Percentiles rank a stretch among this genome's conserved stretches.
These are phyloP conservation scores for Neurospora sp. DNA, from an alignment of 495 filamentous ascomycete species.

Conservation along the genomic window DNA sequence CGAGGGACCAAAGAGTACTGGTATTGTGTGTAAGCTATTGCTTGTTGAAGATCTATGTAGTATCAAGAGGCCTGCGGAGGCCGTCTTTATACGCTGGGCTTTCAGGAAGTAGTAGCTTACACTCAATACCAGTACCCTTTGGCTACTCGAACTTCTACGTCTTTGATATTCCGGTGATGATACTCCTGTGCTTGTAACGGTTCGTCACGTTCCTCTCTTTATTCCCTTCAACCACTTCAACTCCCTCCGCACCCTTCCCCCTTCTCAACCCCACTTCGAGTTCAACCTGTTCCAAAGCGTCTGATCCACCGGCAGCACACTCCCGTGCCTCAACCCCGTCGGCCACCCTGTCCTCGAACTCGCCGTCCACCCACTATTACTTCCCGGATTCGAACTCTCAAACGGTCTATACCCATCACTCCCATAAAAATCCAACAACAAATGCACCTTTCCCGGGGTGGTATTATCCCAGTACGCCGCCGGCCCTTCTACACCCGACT, in stretches of 20 bases:
- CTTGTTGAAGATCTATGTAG: no score
- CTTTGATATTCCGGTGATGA: no score
- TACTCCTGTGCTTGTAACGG: no score
- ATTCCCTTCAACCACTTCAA: no score
- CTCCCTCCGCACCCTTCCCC: not conserved
- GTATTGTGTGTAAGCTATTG: no score
- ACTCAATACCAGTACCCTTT: no score
- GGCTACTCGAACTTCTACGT: no score
- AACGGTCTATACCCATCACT: conserved; percentile 42
- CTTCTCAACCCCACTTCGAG: conserved; percentile 26
- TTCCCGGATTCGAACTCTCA: conserved; percentile 29
- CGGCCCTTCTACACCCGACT: conserved; percentile 38
- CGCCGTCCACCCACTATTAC: conserved; percentile 34
- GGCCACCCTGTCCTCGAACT: conserved; percentile 30
- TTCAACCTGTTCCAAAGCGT: conserved; percentile 29
- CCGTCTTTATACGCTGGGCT: no score
- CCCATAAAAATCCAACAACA: conserved; percentile 43
- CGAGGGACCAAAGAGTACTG: no score
- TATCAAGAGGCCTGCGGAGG: no score
- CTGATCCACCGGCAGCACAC: conserved; percentile 35
- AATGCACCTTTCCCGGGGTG: conserved; percentile 29
- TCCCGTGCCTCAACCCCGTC: conserved; percentile 39
- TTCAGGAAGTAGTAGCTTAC: no score
- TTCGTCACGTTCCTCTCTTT: no score
- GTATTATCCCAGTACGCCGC: conserved; percentile 39